Evolutionary conservation across 306 rosid genomes (phyloP).

Genomic region (Fragaria ananassa): DNA sequence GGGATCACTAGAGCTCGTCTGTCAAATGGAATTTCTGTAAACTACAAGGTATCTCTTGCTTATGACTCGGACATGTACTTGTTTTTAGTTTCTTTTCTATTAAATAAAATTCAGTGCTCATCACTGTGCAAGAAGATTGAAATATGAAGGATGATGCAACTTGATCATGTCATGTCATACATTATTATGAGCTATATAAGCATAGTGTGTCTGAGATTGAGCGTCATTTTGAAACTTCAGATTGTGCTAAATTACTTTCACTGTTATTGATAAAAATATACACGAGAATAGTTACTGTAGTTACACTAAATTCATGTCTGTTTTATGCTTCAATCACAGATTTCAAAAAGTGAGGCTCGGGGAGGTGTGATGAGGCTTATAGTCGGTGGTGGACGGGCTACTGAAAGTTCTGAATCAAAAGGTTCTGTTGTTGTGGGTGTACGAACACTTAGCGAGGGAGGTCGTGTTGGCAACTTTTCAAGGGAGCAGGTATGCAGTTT

Average conservation of each 20-base stretch:
- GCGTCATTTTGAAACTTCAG: background rate
- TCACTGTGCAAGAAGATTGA: slow-evolving; percentile 1
- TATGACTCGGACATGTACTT: background rate
- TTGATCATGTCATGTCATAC: background rate
- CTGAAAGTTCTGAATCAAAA: slow-evolving; percentile 71
- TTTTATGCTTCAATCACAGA: slow-evolving; percentile 35
- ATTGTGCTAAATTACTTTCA: background rate
- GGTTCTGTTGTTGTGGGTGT: slow-evolving; percentile 99
- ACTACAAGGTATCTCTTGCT: slow-evolving; percentile 61
- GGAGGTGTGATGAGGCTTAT: slow-evolving; percentile 98
- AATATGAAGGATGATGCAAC: background rate
- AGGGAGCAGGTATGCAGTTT: slow-evolving; percentile 76
- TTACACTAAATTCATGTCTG: background rate
- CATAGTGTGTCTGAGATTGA: background rate
- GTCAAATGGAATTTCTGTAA: slow-evolving; percentile 85
- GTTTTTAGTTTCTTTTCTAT: background rate
- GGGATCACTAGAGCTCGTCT: slow-evolving; percentile 81
- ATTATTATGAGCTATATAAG: background rate
- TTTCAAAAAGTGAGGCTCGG: slow-evolving; percentile 82
- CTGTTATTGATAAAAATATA: background rate
- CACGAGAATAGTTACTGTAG: background rate
- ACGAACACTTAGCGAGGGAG: slow-evolving; percentile 98
- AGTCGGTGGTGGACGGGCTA: slow-evolving; percentile 98
- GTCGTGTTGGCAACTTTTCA: slow-evolving; percentile 93
- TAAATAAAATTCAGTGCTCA: background rate